Percentiles rank a stretch among this genome's conserved stretches.
These are phyloP conservation scores for Cystofilobasidium bisporidii DNA, from an alignment of 768 basidiomycete genomes.

Conservation along the genomic window DNA sequence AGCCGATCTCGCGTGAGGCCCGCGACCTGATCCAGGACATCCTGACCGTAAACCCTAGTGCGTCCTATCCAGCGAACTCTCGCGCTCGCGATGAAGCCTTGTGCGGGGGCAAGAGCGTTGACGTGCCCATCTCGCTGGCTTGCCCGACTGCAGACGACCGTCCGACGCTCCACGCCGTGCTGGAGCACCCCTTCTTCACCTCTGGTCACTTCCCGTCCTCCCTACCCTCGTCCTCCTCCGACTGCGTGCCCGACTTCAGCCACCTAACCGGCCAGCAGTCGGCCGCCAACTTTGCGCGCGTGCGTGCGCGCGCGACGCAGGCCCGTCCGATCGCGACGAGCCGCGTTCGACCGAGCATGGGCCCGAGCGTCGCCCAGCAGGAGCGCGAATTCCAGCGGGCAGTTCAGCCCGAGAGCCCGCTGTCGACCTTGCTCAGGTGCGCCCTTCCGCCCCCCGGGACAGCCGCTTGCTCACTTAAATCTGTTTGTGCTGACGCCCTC, in stretches of 20 bases:
- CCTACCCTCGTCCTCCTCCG: conserved; percentile 70
- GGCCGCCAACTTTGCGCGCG: conserved; percentile 57
- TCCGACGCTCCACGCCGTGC: conserved; percentile 72
- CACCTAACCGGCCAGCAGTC: conserved; percentile 55
- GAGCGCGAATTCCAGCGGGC: conserved; percentile 97
- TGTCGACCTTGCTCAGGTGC: conserved; percentile 68
- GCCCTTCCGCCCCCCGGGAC: neutral
- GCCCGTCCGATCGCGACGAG: conserved; percentile 26
- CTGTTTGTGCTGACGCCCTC: too few relatives aligned
- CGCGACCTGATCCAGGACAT: conserved; percentile 72
- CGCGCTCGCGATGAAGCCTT: too few relatives aligned
- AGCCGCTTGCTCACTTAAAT: neutral
- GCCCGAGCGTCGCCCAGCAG: conserved; percentile 38
- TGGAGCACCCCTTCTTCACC: conserved; percentile 74
- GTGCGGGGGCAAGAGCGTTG: too few relatives aligned
- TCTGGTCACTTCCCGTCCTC: conserved; percentile 68
- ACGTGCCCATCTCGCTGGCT: too few relatives aligned
- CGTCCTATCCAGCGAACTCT: conserved; percentile 12
- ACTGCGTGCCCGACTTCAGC: conserved; percentile 63
- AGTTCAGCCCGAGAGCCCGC: conserved; percentile 88
- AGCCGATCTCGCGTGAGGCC: conserved; percentile 58
- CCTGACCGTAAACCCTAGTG: conserved; percentile 66
- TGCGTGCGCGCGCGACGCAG: conserved; percentile 55
- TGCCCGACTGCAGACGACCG: conserved; percentile 48
- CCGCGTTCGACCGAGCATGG: conserved; percentile 29